Evolutionary conservation across 106 monocot genomes (phyloP), one percentile per base, ranked within the genome.

Genomic region (Triglochin maritima): DNA sequence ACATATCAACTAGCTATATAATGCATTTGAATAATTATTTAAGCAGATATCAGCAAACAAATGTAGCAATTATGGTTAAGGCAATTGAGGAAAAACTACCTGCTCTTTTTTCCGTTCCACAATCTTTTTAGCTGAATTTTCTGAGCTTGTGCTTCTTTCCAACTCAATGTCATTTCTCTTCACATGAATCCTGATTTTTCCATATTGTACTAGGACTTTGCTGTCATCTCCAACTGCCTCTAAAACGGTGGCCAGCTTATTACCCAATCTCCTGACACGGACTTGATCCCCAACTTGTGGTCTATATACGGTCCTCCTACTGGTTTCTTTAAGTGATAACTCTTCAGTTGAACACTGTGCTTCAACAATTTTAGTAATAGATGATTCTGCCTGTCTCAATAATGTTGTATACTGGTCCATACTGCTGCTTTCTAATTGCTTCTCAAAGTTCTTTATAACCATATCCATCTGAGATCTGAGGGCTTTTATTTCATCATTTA

Each of bases 241-340:
- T 59, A 85, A 72, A 49, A 92, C 83, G 68, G 66, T 83, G 58
- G 85, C 85, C 50, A 81, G 16, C 68, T 76, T 92, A 59, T 70
- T 74, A 50, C 92, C 92, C 50, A 92, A 81, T n/a, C 78, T 71
- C 64, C 73, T 83, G 46, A 92, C 79, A 51, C 60, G 73, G 13
- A 92, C 92, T 65, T 68, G 76, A 8, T 88, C 92, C 72, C 92
- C 92, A 73, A 92, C 58, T 77, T 85, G 71, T 42, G 81, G 80
- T 47, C 70, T 44, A 69, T 78, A 83, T 56, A 72, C 72, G 70
- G 43, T 74, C 4, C 53, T 2, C 5, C 50, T 43, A 2, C 58
- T 57, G n/a, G 48, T 57, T 65, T 71, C 67, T 57, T 70, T 70
- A 17, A 49, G 6, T 52, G 60, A 49, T 6, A 60, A 48, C 58